Percentiles rank a stretch among this genome's conserved stretches.
phyloP scores from a whole-genome alignment of 1,139 yeast species.

The Saccharomycopsis phalli region DNA sequence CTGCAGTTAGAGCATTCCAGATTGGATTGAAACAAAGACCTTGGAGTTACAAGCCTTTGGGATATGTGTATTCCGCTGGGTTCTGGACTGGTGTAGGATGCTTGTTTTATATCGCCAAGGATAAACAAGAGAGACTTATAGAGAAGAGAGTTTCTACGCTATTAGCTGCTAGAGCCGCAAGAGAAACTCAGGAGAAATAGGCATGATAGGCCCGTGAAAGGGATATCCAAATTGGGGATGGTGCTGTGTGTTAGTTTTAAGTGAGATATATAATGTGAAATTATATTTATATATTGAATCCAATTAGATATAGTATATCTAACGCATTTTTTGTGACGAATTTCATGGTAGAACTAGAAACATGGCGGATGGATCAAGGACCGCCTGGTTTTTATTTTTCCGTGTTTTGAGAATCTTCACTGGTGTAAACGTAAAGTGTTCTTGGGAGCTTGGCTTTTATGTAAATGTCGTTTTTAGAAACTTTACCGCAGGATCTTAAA shows the following conservation, averaged over 20 bases:
- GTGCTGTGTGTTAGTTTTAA: no score
- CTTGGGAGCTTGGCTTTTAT: no score
- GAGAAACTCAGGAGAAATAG: constrained; percentile 11
- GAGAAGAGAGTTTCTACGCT: constrained; percentile 30
- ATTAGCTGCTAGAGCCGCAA: constrained; percentile 28
- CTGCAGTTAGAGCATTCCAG: constrained; percentile 33
- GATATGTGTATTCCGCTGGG: constrained; percentile 33
- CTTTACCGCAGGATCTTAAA: constrained; percentile 24
- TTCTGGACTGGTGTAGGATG: constrained; percentile 34
- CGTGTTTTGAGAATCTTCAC: no score
- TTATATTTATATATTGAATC: neutral
- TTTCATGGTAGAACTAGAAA: no score
- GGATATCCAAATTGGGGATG: no score
- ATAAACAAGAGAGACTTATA: constrained; percentile 29
- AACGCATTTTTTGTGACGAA: neutral
- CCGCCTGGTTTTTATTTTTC: no score
- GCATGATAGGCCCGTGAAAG: no score
- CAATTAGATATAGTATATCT: neutral
- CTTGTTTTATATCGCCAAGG: constrained; percentile 29
- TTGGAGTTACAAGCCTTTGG: constrained; percentile 28
- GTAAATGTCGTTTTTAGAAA: constrained; percentile 20
- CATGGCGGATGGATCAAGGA: no score
- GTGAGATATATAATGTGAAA: no score
- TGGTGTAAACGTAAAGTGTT: no score
- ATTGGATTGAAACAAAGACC: constrained; percentile 33